Conservation (phyloP, 108 stramenopile genomes). For the Nitzschia putrida region DNA sequence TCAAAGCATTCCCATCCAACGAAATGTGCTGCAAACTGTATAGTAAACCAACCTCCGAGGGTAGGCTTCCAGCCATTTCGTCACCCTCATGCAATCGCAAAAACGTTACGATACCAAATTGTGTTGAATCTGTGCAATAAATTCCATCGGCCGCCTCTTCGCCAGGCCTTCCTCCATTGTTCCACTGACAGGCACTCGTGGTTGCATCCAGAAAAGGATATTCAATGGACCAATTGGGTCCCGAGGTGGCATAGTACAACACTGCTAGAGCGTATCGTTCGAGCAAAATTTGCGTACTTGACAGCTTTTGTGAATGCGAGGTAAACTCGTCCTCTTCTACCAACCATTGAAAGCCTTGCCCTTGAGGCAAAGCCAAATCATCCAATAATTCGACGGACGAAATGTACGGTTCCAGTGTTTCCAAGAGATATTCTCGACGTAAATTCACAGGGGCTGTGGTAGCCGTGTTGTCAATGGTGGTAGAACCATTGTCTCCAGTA, state of each 20-base stretch:
- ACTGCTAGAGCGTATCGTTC: constrained; percentile 3
- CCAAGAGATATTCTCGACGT: too few relatives aligned
- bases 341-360: constrained; percentile 12
- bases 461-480: too few relatives aligned
- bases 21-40: not conserved
- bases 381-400: not conserved
- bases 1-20: not conserved
- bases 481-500: too few relatives aligned
- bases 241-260: constrained; percentile 1
- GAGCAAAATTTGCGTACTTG: not conserved
- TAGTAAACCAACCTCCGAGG: not conserved
- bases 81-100: not conserved
- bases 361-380: not conserved
- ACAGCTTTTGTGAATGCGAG: not conserved
- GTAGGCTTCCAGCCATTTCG: not conserved
- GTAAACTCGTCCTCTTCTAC: not conserved
- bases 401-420: too few relatives aligned
- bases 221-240: not conserved
- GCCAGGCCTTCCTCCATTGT: not conserved
- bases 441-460: too few relatives aligned
- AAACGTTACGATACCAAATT: not conserved
- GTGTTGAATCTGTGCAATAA: not conserved
- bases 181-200: constrained; percentile 1
- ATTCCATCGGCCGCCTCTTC: not conserved
- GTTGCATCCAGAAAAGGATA: not conserved